A percentile compares a stretch with the other conserved stretches of the same genome.
Conservation (phyloP, 768 basidiomycete species). For the Lactifluus piperatus region DNA sequence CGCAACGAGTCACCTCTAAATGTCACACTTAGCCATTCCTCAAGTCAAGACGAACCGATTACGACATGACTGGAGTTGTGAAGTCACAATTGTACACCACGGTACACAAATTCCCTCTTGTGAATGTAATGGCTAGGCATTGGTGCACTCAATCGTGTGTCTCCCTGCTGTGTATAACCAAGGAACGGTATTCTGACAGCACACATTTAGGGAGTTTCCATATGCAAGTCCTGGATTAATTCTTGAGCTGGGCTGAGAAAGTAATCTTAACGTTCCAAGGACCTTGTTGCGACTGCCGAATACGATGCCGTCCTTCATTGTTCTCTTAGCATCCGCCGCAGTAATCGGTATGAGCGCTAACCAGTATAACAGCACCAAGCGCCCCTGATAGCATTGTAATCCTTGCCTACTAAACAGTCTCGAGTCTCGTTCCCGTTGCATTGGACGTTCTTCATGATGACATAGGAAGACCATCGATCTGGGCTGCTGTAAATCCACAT, state of each 20-base stretch:
- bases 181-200: neutral
- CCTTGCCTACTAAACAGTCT: too few relatives aligned
- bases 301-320: slow-evolving; percentile 60
- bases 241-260: slow-evolving; percentile 1
- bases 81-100: slow-evolving; percentile 61
- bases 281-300: slow-evolving; percentile 57
- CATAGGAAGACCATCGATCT: neutral
- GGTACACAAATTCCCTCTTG: neutral
- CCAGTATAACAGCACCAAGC: too few relatives aligned
- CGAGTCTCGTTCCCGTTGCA: too few relatives aligned
- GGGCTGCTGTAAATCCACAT: too few relatives aligned
- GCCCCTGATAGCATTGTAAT: slow-evolving; percentile 48
- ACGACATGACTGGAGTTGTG: slow-evolving; percentile 71
- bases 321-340: slow-evolving; percentile 59
- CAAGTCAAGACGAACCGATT: slow-evolving; percentile 44
- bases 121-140: too few relatives aligned
- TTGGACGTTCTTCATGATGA: neutral
- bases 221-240: slow-evolving; percentile 26
- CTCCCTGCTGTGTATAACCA: neutral
- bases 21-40: neutral
- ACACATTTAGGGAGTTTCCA: slow-evolving; percentile 50
- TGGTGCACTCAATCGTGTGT: too few relatives aligned
- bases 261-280: slow-evolving; percentile 17
- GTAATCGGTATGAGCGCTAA: too few relatives aligned
- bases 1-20: neutral